A percentile compares a stretch with the other conserved stretches of the same genome.
Conservation (phyloP, 352 stramenopile genomes). For the Albugo candida region DNA sequence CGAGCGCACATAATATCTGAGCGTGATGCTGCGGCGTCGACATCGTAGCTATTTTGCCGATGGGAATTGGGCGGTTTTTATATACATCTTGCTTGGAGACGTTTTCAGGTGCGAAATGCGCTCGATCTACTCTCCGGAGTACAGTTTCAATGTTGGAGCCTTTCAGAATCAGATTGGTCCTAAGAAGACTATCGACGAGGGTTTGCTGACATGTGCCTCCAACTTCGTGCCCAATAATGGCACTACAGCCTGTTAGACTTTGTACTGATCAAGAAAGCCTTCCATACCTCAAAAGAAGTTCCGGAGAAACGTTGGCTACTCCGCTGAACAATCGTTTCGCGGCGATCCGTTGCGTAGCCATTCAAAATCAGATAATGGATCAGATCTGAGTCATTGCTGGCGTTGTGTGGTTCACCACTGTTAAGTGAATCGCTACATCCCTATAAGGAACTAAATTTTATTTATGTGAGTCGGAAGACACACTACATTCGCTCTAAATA, state of each 20-base stretch:
- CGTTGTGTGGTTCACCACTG: no score
- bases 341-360: no score
- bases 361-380: no score
- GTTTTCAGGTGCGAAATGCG: conserved; percentile 23
- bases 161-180: conserved; percentile 33
- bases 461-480: no score
- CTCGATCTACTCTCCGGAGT: conserved; percentile 43
- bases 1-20: conserved; percentile 46
- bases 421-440: no score
- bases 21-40: conserved; percentile 75
- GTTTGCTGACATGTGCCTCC: conserved; percentile 36
- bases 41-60: conserved; percentile 61
- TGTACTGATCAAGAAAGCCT: not conserved
- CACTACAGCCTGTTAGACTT: conserved; percentile 11
- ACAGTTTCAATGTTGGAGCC: conserved; percentile 39
- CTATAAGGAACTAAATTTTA: no score
- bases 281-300: not conserved
- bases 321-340: no score
- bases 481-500: not conserved
- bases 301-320: no score
- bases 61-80: conserved; percentile 54
- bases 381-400: no score
- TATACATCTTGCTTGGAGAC: conserved; percentile 17
- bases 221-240: conserved; percentile 68
- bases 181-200: conserved; percentile 62